Conservation (phyloP, 2,329 filamentous ascomycete species). For the Fusarium tupiense region DNA sequence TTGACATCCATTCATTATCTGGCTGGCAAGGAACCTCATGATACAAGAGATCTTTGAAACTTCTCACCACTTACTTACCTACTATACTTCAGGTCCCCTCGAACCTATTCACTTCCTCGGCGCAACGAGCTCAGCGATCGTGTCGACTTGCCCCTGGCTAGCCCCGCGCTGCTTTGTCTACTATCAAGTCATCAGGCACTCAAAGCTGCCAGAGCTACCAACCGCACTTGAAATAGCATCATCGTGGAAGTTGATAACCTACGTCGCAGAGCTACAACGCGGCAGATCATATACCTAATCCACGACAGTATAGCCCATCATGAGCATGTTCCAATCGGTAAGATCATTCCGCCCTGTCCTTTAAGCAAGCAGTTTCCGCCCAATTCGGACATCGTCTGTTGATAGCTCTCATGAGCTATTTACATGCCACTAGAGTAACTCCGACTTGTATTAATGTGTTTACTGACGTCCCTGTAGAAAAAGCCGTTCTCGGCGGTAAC, state of each 20-base stretch:
- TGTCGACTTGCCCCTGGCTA: neutral
- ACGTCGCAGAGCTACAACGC: neutral
- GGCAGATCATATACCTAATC: no score
- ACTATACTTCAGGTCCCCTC: neutral
- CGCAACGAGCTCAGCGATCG: neutral
- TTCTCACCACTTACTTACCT: neutral
- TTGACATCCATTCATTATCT: neutral
- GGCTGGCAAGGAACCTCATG: neutral
- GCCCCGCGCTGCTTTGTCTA: conserved; percentile 7
- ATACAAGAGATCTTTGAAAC: neutral
- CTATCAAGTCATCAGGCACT: conserved; percentile 14
- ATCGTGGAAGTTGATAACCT: neutral
- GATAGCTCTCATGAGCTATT: conserved; percentile 26
- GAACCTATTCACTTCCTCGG: neutral
- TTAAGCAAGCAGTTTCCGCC: neutral
- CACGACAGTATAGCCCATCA: neutral
- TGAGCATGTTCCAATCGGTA: conserved; percentile 47
- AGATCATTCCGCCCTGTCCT: neutral
- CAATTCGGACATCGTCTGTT: neutral
- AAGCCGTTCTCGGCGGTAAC: conserved; percentile 94
- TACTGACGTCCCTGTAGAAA: conserved; percentile 49
- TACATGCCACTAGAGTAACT: neutral
- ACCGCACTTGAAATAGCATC: conserved; percentile 30
- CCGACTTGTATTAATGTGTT: neutral
- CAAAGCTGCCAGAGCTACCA: conserved; percentile 11